Evolutionary conservation across 768 basidiomycete genomes (phyloP).

Genomic region (Lactarius deliciosus): DNA sequence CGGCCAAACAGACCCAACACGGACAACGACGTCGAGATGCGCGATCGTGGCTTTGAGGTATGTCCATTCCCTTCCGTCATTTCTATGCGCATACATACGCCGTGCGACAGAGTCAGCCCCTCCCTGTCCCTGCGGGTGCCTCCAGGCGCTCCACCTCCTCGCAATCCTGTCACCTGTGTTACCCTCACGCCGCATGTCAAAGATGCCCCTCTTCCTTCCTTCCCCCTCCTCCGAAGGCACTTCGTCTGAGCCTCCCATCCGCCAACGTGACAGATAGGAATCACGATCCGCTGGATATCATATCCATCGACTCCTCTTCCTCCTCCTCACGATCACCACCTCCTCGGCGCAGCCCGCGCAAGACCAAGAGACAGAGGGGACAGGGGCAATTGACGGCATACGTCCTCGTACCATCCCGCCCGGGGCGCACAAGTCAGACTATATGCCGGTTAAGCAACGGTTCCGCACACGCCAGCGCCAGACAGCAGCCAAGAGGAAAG

Average conservation of each 20-base stretch:
- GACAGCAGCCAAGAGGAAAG: not conserved
- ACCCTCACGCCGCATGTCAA: not conserved
- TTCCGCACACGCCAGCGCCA: not conserved
- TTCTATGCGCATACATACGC: constrained; percentile 5
- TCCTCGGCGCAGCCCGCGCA: no score
- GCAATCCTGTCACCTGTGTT: not conserved
- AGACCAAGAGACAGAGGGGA: no score
- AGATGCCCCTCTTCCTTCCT: no score
- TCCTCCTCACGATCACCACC: not conserved
- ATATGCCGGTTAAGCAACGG: not conserved
- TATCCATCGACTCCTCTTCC: constrained; percentile 11
- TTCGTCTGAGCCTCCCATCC: no score
- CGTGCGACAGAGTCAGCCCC: constrained; percentile 6
- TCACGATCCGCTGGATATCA: constrained; percentile 1
- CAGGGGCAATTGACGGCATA: constrained; percentile 14
- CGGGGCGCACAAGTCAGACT: constrained; percentile 1
- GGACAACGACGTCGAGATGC: no score
- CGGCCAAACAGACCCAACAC: no score
- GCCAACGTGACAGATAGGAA: not conserved
- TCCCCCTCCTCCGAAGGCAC: no score
- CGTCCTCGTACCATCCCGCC: constrained; percentile 12
- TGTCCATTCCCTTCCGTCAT: no score
- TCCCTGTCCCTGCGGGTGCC: not conserved
- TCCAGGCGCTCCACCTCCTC: constrained; percentile 8
- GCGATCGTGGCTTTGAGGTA: no score